Evolutionary conservation across 208 protist genomes (phyloP), one percentile per base, ranked within the genome.

Genomic region (Leishmania mexicana): DNA sequence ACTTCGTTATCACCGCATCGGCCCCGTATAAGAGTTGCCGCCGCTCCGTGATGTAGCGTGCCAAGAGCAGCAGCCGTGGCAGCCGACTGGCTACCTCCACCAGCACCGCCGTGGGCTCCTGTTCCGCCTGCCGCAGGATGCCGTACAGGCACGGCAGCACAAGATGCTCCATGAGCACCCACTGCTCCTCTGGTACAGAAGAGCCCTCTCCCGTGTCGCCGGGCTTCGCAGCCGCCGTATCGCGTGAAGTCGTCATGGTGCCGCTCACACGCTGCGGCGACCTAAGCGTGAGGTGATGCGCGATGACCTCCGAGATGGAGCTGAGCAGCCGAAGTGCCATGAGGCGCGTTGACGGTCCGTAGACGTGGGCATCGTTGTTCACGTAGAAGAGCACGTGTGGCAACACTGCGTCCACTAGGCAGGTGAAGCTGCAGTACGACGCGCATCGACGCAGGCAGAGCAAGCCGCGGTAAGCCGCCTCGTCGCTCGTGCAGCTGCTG

Each of bases 71-170:
- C 62, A 97, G 40, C 2, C 71, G 68, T 4, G 95, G 93, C n/a
- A 97, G 88, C 57, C 87, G 84, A n/a, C 80, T 74, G 0, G 92
- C 94, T 31, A 97, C 40, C 78, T 95, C 92, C 24, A 87, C 82
- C 24, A 95, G 80, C 51, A 97, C 79, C 47, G 74, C 65, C 21
- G 91, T 84, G 4, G 85, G 79, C 54, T 83, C 76, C 64, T 83
- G 76, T 62, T 80, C 84, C 17, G 73, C 71, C 42, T 79, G 72
- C n/a, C 78, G 80, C 17, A 87, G 74, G 28, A 87, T 17, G 45
- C 85, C 84, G 57, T 78, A 81, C 0, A 91, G 75, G 11, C 79
- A 87, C 3, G 81, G 83, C 24, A 94, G 77, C 42, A 87, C 81
- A 31, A 88, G 53, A 35, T 87, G 76, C 53, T 90, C 85, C 77